Percentiles rank a stretch among this genome's conserved stretches.
These are phyloP conservation scores for Aspergillus sp. DNA, from an alignment of 2,329 filamentous ascomycete species.

Conservation along the genomic window DNA sequence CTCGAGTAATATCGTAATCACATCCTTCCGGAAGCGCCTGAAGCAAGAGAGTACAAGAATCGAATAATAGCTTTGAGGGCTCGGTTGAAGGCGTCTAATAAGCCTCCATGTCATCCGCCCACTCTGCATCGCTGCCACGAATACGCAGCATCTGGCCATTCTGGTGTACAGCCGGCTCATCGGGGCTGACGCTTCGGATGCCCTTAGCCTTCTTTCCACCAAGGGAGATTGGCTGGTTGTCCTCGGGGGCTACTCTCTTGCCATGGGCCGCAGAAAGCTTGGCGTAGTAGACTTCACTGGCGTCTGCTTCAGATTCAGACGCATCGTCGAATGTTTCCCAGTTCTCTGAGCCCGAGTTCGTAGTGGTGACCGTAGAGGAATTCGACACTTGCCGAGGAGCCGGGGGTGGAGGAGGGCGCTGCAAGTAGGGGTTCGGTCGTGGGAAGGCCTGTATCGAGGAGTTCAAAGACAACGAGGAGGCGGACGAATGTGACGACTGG, in stretches of 20 bases:
- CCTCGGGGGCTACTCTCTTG: constrained; percentile 58
- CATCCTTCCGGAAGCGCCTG: constrained; percentile 19
- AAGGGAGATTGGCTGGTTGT: constrained; percentile 27
- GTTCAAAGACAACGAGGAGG: constrained; percentile 37
- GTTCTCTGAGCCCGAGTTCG: constrained; percentile 83
- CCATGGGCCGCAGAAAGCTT: constrained; percentile 68
- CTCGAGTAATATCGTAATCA: constrained; percentile 18
- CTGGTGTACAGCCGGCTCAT: constrained; percentile 37
- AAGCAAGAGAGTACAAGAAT: constrained; percentile 10
- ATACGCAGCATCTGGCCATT: constrained; percentile 43
- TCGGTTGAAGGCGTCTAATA: constrained; percentile 30
- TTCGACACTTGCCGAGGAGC: constrained; percentile 67
- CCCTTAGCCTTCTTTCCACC: constrained; percentile 45
- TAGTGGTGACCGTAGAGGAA: constrained; percentile 64
- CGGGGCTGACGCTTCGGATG: constrained; percentile 47
- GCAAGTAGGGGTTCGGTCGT: constrained; percentile 35
- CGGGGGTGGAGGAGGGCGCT: constrained; percentile 36
- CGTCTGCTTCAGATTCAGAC: constrained; percentile 72
- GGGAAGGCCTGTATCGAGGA: constrained; percentile 32
- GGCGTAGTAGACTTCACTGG: constrained; percentile 75
- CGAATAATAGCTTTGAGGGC: neutral
- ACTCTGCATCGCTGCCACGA: constrained; percentile 52
- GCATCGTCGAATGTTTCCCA: constrained; percentile 96
- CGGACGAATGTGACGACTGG: constrained; percentile 43
- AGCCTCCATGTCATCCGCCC: constrained; percentile 52